Evolutionary conservation across 148 eudicot genomes (phyloP).

Genomic region (Silene latifolia): DNA sequence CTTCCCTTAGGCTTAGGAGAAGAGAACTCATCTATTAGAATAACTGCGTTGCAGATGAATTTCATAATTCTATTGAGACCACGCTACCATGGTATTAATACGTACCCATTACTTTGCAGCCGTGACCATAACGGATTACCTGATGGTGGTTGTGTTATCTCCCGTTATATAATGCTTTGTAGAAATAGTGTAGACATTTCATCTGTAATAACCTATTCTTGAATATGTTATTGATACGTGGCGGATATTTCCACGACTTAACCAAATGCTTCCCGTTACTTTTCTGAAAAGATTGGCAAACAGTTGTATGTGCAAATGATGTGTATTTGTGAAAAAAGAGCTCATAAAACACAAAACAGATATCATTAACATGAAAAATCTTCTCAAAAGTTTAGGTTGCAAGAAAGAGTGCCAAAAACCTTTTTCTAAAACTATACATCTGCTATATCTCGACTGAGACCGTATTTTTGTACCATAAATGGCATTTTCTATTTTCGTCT

Average conservation of each 20-base stretch:
- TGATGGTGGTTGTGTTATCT: neutral
- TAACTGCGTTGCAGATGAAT: neutral
- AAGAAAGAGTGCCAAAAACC: too few species aligned
- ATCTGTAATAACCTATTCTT: neutral
- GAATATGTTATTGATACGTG: neutral
- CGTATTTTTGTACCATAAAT: too few species aligned
- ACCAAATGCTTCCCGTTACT: too few species aligned
- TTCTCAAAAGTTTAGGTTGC: neutral
- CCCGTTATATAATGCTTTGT: neutral
- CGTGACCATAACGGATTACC: neutral
- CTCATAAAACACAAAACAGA: neutral
- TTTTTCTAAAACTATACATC: neutral
- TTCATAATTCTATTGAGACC: neutral
- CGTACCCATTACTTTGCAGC: neutral
- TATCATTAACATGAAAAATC: neutral
- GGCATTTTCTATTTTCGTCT: too few species aligned
- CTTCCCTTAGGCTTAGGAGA: neutral
- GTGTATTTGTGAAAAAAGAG: neutral
- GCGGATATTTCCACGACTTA: neutral
- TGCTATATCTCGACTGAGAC: neutral
- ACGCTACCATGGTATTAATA: neutral
- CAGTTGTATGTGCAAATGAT: neutral
- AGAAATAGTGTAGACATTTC: neutral
- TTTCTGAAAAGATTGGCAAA: neutral
- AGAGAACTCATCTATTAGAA: neutral